phyloP scores from a whole-genome alignment of 805 yeast species.

The Grigorovia yakushimaensis region DNA sequence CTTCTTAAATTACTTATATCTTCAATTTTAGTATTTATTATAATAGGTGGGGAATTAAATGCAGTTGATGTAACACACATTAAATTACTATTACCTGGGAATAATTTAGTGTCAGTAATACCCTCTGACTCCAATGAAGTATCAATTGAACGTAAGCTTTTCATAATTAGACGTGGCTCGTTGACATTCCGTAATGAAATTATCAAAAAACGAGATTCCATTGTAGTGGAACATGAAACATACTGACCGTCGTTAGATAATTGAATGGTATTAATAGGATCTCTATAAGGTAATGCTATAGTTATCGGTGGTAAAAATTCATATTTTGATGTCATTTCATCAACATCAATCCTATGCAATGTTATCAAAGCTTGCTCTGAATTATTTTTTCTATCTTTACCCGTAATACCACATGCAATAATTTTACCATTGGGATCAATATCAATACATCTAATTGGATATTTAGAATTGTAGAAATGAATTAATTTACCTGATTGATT shows the following conservation, averaged over 20 bases:
- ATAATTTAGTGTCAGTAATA: slow-evolving; percentile 68
- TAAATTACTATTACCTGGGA: slow-evolving; percentile 49
- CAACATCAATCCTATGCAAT: slow-evolving; percentile 35
- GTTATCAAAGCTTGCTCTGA: slow-evolving; percentile 70
- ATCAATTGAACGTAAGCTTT: slow-evolving; percentile 52
- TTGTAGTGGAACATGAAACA: slow-evolving; percentile 53
- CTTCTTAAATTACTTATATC: slow-evolving; percentile 30
- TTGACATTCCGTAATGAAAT: slow-evolving; percentile 55
- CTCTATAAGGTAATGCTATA: slow-evolving; percentile 75
- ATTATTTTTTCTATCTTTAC: slow-evolving; percentile 58
- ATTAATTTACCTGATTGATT: slow-evolving; percentile 48
- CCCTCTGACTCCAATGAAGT: slow-evolving; percentile 77
- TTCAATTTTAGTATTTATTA: slow-evolving; percentile 55
- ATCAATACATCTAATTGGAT: slow-evolving; percentile 73
- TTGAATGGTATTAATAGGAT: slow-evolving; percentile 65
- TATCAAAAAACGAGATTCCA: slow-evolving; percentile 72
- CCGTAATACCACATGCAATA: slow-evolving; percentile 75
- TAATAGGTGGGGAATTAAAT: slow-evolving; percentile 54
- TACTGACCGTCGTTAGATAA: slow-evolving; percentile 67
- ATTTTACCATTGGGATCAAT: slow-evolving; percentile 54
- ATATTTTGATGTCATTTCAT: slow-evolving; percentile 12
- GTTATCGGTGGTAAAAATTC: slow-evolving; percentile 48
- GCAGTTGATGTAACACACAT: slow-evolving; percentile 54
- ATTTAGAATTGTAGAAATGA: slow-evolving; percentile 57
- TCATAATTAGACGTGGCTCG: slow-evolving; percentile 60